A percentile compares a stretch with the other conserved stretches of the same genome.
phyloP scores from a whole-genome alignment of 202 grass and related monocot species.

The Schoenoplectus triqueter region DNA sequence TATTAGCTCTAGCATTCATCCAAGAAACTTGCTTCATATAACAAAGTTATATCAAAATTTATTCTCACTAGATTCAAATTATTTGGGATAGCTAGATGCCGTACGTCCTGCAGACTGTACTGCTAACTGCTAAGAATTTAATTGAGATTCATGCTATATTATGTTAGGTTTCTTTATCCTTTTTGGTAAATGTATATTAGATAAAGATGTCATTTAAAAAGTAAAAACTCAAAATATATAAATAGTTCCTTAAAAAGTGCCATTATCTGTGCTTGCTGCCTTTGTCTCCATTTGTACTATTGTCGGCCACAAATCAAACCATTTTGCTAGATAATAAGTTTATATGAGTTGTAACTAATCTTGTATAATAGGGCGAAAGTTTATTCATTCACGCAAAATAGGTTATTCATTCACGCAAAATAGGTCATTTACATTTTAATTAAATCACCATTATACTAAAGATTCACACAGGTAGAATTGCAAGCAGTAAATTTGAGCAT shows the following conservation, averaged over 20 bases:
- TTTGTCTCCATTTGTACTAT: not conserved
- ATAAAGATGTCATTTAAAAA: not conserved
- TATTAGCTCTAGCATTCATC: too few species aligned
- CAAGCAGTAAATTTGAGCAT: not conserved
- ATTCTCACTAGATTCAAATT: not conserved
- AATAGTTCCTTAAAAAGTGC: not conserved
- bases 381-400: not conserved
- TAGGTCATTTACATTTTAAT: not conserved
- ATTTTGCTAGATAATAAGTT: not conserved
- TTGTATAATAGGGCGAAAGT: not conserved
- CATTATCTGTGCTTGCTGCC: conserved; percentile 16
- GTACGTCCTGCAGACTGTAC: not conserved
- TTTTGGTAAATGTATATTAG: too few species aligned
- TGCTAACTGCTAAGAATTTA: not conserved
- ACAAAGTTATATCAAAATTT: too few species aligned
- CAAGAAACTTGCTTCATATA: too few species aligned
- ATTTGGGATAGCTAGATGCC: not conserved
- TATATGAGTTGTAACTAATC: not conserved
- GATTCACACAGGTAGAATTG: too few species aligned
- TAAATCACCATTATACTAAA: not conserved
- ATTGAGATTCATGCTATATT: not conserved
- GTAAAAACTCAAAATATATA: not conserved
- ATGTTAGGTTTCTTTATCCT: not conserved
- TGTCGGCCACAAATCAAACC: not conserved
- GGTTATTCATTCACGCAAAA: not conserved